Percentiles rank a stretch among this genome's conserved stretches.
Evolutionary conservation across 2,329 filamentous ascomycete genomes (phyloP).

Genomic region (Epichloe sibirici): DNA sequence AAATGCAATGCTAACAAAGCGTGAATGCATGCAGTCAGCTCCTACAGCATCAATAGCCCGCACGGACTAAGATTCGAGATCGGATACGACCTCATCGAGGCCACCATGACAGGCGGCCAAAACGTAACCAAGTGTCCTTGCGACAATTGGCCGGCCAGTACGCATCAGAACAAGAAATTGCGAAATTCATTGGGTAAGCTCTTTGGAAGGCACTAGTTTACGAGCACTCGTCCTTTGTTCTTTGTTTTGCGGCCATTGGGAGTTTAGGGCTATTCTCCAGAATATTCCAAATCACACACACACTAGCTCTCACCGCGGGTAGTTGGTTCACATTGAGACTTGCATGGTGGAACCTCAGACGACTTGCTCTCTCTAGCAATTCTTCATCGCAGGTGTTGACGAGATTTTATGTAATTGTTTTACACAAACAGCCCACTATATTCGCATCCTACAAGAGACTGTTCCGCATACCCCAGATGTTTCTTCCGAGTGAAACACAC

Average conservation of each 20-base stretch:
- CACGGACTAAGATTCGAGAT: slow-evolving; percentile 13
- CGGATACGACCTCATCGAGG: slow-evolving; percentile 13
- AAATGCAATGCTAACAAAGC: background rate
- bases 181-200: background rate
- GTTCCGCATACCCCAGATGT: background rate
- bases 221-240: no score
- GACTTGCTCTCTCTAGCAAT: no score
- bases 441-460: background rate
- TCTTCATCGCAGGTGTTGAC: no score
- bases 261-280: background rate
- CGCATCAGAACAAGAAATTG: background rate
- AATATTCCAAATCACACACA: no score
- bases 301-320: no score
- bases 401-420: background rate
- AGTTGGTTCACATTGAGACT: no score
- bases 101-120: slow-evolving; percentile 9
- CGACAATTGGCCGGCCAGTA: slow-evolving; percentile 1
- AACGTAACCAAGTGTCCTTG: background rate
- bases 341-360: no score
- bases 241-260: no score
- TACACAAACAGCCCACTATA: background rate
- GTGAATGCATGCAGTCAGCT: slow-evolving; percentile 1
- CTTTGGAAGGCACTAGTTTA: background rate
- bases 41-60: slow-evolving; percentile 9
- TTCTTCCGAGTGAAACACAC: background rate